Conservation (phyloP, 2,329 filamentous ascomycete species). For the Chrysosporium queenslandicum region DNA sequence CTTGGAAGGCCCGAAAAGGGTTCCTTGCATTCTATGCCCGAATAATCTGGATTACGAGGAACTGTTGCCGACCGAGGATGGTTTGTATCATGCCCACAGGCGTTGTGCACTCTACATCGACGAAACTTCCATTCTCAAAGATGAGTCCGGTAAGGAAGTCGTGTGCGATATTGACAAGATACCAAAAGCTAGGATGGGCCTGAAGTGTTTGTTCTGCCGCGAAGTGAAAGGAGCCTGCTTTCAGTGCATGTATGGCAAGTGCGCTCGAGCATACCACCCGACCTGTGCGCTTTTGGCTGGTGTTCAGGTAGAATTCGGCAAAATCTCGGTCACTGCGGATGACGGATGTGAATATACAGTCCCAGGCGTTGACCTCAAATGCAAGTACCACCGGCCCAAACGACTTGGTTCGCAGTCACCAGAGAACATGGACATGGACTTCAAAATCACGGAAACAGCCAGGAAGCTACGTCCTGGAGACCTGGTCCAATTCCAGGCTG, state of each 20-base stretch:
- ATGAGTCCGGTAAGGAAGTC: conserved; percentile 57
- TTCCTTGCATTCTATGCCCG: conserved; percentile 84
- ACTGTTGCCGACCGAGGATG: conserved; percentile 78
- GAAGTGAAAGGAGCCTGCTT: conserved; percentile 94
- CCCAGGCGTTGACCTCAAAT: conserved; percentile 84
- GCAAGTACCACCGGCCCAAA: conserved; percentile 85
- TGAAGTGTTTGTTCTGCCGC: conserved; percentile 91
- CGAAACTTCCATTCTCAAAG: conserved; percentile 73
- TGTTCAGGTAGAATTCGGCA: conserved; percentile 78
- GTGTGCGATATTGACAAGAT: conserved; percentile 73
- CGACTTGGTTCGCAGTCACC: conserved; percentile 65
- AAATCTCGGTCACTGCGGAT: conserved; percentile 76
- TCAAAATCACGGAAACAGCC: conserved; percentile 58
- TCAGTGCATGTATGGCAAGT: conserved; percentile 92
- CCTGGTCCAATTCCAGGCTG: conserved; percentile 76
- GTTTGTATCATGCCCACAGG: conserved; percentile 67
- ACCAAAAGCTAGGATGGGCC: conserved; percentile 73
- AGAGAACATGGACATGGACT: conserved; percentile 59
- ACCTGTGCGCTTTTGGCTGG: conserved; percentile 89
- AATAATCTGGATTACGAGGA: conserved; percentile 76
- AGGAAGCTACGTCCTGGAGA: conserved; percentile 59
- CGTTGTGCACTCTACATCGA: conserved; percentile 85
- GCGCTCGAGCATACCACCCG: conserved; percentile 83
- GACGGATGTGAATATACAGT: conserved; percentile 89
- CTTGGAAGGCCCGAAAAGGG: conserved; percentile 58